Evolutionary conservation across 345 rosid species (phyloP).

Genomic region (Aquilaria malaccensis): DNA sequence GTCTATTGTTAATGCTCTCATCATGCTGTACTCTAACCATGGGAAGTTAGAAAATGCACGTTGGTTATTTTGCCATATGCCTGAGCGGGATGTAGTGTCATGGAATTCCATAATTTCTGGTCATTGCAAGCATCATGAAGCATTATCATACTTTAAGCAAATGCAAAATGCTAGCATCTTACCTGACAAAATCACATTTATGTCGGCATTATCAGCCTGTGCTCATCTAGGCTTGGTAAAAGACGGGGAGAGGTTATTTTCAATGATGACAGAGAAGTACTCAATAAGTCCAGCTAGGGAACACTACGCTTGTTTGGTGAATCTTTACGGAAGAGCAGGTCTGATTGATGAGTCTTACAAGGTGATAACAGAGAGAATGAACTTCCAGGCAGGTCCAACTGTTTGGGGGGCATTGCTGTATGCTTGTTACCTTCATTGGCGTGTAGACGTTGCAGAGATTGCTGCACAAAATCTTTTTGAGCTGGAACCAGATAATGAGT

Average conservation of each 20-base stretch:
- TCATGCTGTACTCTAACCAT: constrained; percentile 39
- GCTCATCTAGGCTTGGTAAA: constrained; percentile 55
- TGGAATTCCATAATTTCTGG: constrained; percentile 86
- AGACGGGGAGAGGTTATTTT: constrained; percentile 59
- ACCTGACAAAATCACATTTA: constrained; percentile 76
- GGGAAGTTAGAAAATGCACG: constrained; percentile 40
- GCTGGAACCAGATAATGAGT: constrained; percentile 76
- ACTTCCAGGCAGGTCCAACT: constrained; percentile 63
- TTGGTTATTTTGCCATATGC: constrained; percentile 59
- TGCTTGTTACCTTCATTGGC: constrained; percentile 58
- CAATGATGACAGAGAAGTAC: constrained; percentile 43
- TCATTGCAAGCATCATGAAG: constrained; percentile 41
- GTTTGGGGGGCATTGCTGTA: constrained; percentile 87
- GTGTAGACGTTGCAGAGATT: constrained; percentile 54
- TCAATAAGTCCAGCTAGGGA: constrained; percentile 45
- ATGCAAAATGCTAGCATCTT: constrained; percentile 41
- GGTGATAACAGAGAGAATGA: constrained; percentile 49
- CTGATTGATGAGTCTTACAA: constrained; percentile 52
- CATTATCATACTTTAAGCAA: constrained; percentile 42
- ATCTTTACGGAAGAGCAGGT: constrained; percentile 76
- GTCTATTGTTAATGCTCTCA: constrained; percentile 61
- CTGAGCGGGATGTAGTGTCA: constrained; percentile 54
- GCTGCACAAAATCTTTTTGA: constrained; percentile 71
- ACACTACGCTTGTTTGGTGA: constrained; percentile 82
- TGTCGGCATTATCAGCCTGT: constrained; percentile 62